These are phyloP conservation scores for Bruguiera sexangula DNA, from an alignment of 345 rosid species.

Conservation along the genomic window DNA sequence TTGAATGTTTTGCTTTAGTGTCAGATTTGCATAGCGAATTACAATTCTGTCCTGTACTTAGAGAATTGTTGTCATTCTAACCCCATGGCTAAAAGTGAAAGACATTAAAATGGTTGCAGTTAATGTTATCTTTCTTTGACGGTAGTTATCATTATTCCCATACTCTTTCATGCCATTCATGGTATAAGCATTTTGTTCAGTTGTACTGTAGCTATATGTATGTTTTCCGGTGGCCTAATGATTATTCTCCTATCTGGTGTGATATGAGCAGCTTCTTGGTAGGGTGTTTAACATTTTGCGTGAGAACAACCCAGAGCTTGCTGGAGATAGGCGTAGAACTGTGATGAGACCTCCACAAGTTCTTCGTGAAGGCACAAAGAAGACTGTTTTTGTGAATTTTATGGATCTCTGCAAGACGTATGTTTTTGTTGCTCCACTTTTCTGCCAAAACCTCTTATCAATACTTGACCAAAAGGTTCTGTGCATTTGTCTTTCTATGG, in stretches of 20 bases:
- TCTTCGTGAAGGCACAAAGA: conserved; percentile 98
- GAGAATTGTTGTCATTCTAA: too few species aligned
- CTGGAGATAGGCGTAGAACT: conserved; percentile 95
- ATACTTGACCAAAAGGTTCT: too few species aligned
- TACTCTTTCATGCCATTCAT: too few species aligned
- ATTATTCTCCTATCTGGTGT: neutral
- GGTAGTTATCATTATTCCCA: neutral
- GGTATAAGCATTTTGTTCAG: too few species aligned
- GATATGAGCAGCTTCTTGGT: conserved; percentile 72
- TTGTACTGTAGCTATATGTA: neutral
- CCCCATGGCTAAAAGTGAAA: too few species aligned
- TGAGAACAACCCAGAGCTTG: conserved; percentile 93
- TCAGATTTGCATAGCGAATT: too few species aligned
- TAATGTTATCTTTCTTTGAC: too few species aligned
- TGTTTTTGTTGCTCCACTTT: conserved; percentile 1
- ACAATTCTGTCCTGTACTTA: too few species aligned
- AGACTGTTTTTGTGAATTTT: conserved; percentile 88
- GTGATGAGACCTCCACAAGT: conserved; percentile 99
- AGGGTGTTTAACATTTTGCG: conserved; percentile 82
- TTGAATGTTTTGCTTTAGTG: too few species aligned
- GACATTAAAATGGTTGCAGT: too few species aligned
- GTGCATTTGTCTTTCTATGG: too few species aligned
- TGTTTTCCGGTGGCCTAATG: neutral
- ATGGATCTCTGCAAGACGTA: conserved; percentile 98
- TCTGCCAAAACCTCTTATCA: neutral